Evolutionary conservation across 495 filamentous ascomycete species (phyloP).

Genomic region (Hypoxylon rickii): DNA sequence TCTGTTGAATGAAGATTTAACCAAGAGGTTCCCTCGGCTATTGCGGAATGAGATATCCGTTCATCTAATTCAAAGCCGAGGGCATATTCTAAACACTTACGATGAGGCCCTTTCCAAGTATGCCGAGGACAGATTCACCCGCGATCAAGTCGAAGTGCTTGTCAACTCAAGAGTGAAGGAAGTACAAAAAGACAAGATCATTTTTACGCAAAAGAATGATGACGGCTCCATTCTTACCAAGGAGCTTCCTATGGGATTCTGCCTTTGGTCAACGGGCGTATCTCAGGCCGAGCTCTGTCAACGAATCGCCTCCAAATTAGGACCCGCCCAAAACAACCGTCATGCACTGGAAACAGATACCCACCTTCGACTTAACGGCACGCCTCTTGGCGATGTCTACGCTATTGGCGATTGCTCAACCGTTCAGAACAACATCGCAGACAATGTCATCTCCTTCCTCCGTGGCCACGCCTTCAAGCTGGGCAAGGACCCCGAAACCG

Average conservation of each 20-base stretch:
- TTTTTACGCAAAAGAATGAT: conserved; percentile 81
- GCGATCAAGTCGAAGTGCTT: conserved; percentile 86
- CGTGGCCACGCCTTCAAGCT: conserved; percentile 91
- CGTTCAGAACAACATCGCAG: conserved; percentile 92
- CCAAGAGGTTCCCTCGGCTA: conserved; percentile 80
- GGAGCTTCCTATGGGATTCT: conserved; percentile 95
- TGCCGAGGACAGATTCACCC: conserved; percentile 87
- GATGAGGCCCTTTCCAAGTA: conserved; percentile 92
- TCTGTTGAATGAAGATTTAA: conserved; percentile 93
- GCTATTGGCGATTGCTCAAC: conserved; percentile 97
- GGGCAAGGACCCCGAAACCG: conserved; percentile 80
- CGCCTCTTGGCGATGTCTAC: conserved; percentile 94
- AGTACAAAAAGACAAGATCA: conserved; percentile 77
- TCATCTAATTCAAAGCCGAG: conserved; percentile 91
- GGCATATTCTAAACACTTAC: conserved; percentile 97
- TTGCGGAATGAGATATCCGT: conserved; percentile 96
- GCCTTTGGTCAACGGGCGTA: conserved; percentile 97
- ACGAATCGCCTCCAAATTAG: conserved; percentile 71
- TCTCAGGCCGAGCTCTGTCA: conserved; percentile 82
- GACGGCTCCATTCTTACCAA: conserved; percentile 78
- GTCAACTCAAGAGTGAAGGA: conserved; percentile 92
- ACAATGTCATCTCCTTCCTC: conserved; percentile 84
- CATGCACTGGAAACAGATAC: conserved; percentile 95
- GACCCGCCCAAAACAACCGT: conserved; percentile 76
- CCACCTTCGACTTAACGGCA: conserved; percentile 87